Percentiles rank a stretch among this genome's conserved stretches.
These are phyloP conservation scores for Nannochloropsis salina DNA, from an alignment of 108 stramenopile species.

Conservation along the genomic window DNA sequence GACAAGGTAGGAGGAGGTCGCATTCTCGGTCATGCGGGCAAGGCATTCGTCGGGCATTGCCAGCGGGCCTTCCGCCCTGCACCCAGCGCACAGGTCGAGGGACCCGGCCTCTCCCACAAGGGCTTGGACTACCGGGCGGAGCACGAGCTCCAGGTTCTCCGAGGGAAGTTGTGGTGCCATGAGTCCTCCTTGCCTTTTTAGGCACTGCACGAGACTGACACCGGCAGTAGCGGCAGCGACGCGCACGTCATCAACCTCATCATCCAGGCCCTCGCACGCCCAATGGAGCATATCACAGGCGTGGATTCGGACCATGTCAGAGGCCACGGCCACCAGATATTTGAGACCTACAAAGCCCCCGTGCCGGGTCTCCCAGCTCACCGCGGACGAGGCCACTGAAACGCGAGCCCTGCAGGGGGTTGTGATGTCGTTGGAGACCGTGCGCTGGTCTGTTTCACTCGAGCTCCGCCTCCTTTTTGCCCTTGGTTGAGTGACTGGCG, in stretches of 20 bases:
- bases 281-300: neutral
- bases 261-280: neutral
- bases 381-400: neutral
- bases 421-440: too few species aligned
- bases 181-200: neutral
- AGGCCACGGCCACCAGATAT: constrained; percentile 31
- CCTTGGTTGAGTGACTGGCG: too few species aligned
- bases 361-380: constrained; percentile 36
- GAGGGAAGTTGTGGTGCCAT: neutral
- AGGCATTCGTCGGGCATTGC: neutral
- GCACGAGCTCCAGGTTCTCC: neutral
- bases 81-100: too few species aligned
- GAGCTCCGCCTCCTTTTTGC: too few species aligned
- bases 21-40: neutral
- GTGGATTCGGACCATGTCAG: neutral
- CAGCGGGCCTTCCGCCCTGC: neutral
- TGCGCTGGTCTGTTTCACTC: too few species aligned
- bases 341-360: constrained; percentile 36
- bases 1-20: neutral
- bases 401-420: too few species aligned
- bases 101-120: neutral
- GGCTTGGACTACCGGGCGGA: neutral
- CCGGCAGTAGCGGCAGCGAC: neutral
- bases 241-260: neutral
- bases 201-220: neutral